phyloP scores from a whole-genome alignment of 495 filamentous ascomycete genomes.

The Poronia punctata region DNA sequence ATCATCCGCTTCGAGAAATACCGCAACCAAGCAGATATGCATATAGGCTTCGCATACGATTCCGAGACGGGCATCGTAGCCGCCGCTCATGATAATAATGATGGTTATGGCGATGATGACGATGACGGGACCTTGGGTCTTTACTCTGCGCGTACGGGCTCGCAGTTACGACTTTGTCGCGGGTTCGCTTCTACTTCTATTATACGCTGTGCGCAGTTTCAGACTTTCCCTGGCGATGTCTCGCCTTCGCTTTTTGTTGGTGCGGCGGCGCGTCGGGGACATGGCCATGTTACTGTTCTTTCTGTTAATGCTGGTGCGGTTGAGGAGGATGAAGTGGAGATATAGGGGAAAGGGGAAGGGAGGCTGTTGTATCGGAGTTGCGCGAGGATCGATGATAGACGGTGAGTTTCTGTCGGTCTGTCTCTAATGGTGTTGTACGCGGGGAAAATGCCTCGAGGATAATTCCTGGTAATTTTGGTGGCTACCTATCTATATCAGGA shows the following conservation, averaged over 20 bases:
- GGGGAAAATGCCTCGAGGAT: too few relatives aligned
- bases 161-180: slow-evolving; percentile 14
- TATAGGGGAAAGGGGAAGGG: neutral
- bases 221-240: slow-evolving; percentile 23
- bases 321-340: slow-evolving; percentile 5
- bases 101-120: too few relatives aligned
- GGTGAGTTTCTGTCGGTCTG: too few relatives aligned
- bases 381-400: too few relatives aligned
- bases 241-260: slow-evolving; percentile 27
- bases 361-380: too few relatives aligned
- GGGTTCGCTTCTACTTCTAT: slow-evolving; percentile 8
- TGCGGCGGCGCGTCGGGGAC: slow-evolving; percentile 6
- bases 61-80: slow-evolving; percentile 28
- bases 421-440: too few relatives aligned
- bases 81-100: slow-evolving; percentile 35
- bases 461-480: too few relatives aligned
- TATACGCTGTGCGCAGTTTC: slow-evolving; percentile 24
- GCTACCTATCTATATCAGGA: too few relatives aligned
- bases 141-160: slow-evolving; percentile 32
- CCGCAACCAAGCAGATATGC: slow-evolving; percentile 25
- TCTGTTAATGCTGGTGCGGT: too few relatives aligned
- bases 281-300: slow-evolving; percentile 29
- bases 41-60: slow-evolving; percentile 33
- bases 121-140: slow-evolving; percentile 30
- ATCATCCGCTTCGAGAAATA: slow-evolving; percentile 30